Base-by-base conservation (phyloP, 495 filamentous ascomycete species). In the Penicillium nucicola region DNA sequence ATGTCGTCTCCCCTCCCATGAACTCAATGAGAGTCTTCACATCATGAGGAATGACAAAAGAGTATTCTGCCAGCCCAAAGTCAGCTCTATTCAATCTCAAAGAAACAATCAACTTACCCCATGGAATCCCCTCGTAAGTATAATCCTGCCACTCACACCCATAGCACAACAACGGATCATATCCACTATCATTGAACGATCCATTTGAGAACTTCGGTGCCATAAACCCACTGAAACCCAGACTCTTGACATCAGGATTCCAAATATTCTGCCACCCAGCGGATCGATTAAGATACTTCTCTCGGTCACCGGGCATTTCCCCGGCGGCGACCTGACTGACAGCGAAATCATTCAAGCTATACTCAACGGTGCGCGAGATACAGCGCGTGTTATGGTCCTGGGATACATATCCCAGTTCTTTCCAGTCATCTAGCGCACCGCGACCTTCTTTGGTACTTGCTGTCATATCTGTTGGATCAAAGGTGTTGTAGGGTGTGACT, bases 311-410 rank as follows among this genome's bases (percentile, higher is more conserved):
- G 0, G 59, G 64, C 45, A 76, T 78, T 13, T 77, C 78, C 4
- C 84, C 70, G 42, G 82, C 76, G 33, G 84, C 78, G 50, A 88
- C 79, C 55, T 85, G 78, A 10, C 83, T 70, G 35, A 90, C 77
- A 35, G 77, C 78, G 59, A 86, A 90, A 63, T 90, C 86, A 64
- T 88, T 85, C 47, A 88, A 86, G 39, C 79, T 78, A 64, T 90
- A 89, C 60, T 89, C 86, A 0, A 89, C 75, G 0, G 84, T 88
- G 3, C 85, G 74, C 1, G 82, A 86, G 34, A 90, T 78, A 56
- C 77, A 83, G 19, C 86, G 74, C 2, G 86, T 88, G 66, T 86
- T 81, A 13, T 78, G 82, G 15, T 86, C 85, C 43, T 85, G 80
- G 2, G 85, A 84, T 38, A 87, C 83, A 56, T 77, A 87, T 2